Evolutionary conservation across 768 basidiomycete species (phyloP), one percentile per base, ranked within the genome.

Genomic region (Russula dissimulans): DNA sequence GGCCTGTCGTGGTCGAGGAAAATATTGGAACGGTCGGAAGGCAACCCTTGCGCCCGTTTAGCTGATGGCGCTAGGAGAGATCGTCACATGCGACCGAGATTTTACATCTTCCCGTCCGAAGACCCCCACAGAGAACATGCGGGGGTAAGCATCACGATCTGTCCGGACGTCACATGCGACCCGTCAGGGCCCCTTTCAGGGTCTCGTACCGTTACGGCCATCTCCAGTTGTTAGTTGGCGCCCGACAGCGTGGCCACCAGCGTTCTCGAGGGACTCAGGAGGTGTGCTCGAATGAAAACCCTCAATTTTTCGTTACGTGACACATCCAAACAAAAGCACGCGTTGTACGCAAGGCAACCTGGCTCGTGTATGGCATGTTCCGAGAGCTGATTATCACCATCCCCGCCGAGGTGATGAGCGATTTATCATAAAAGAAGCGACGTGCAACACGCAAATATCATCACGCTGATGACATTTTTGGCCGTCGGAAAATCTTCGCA

Each of bases 281-380:
- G 60, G 46, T 32, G 45, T 44, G 51, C 29, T 26, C 34, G 46
- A 43, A 60, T 60, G 59, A 60, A 60, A n/a, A 44, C 54, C 55
- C 49, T 41, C 41, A 60, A 39, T 43, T 52, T 52, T 57, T 50
- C 44, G 18, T 62, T 62, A 62, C 61, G 61, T 62, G 55, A 62
- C 54, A 31, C 17, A 32, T 48, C 22, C 48, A 43, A 36, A 38
- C 43, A 42, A 43, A 43, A 15, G 26, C 61, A 54, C 51, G 55
- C 50, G 22, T 8, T 51, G 52, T 14, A 31, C 39, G 31, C 55
- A 61, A 52, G 60, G 60, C 55, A 49, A 29, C 50, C 45, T 54
- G 11, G 31, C 4, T 45, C 56, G 22, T 42, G 43, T 56, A 46
- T 32, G 7, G 36, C 48, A 36, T 5, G 34, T 26, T 57, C 50